Conservation (phyloP, 139 green algal species). For the Chlorella sp. region DNA sequence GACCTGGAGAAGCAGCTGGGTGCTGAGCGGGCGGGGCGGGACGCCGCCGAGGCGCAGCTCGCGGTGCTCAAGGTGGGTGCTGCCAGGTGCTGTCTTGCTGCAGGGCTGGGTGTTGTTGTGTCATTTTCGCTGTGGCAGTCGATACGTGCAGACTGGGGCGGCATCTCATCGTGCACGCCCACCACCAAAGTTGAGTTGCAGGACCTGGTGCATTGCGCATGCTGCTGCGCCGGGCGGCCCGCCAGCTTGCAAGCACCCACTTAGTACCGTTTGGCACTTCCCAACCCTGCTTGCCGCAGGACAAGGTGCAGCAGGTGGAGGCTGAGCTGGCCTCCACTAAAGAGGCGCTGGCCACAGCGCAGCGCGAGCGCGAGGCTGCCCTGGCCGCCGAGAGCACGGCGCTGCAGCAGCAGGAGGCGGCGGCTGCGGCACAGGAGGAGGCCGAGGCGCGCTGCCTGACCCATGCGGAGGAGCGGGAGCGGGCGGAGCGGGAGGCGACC, state of each 20-base stretch:
- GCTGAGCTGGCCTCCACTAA: not conserved
- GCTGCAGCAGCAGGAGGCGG: not conserved
- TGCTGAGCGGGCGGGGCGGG: slow-evolving; percentile 21
- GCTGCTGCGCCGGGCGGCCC: not conserved
- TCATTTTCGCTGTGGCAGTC: too few relatives aligned
- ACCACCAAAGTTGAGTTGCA: not conserved
- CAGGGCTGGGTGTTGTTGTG: too few relatives aligned
- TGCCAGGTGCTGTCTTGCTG: too few relatives aligned
- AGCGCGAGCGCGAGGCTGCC: not conserved
- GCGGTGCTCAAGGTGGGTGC: slow-evolving; percentile 13
- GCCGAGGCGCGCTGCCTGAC: slow-evolving; percentile 9
- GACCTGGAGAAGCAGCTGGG: slow-evolving; percentile 8
- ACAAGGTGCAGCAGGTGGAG: slow-evolving; percentile 16
- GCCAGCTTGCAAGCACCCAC: not conserved
- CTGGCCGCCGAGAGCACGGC: slow-evolving; percentile 21
- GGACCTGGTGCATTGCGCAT: not conserved
- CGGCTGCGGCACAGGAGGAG: not conserved
- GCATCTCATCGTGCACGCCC: too few relatives aligned
- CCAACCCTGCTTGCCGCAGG: slow-evolving; percentile 6
- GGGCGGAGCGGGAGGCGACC: not conserved
- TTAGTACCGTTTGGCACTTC: not conserved
- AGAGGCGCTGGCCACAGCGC: not conserved
- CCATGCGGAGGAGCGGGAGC: slow-evolving; percentile 16
- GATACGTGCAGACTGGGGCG: too few relatives aligned
- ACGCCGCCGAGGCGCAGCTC: slow-evolving; percentile 19